A percentile compares a stretch with the other conserved stretches of the same genome.
Evolutionary conservation across 148 eudicot genomes (phyloP).

Genomic region (Limonium bicolor): DNA sequence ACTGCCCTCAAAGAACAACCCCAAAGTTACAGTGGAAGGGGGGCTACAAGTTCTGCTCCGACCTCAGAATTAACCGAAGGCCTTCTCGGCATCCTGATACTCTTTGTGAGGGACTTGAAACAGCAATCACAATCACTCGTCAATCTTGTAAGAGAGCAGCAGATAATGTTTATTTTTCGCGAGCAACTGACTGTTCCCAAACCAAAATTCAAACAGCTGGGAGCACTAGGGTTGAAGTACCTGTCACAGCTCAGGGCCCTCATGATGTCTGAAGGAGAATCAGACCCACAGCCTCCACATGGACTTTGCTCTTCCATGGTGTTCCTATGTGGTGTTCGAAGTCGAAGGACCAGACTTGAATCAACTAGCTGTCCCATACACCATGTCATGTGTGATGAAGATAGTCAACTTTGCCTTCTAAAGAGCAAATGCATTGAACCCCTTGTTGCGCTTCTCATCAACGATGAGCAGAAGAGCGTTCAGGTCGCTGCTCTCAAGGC

Average conservation of each 20-base stretch:
- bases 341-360: conserved; percentile 11
- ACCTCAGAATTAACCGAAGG: conserved; percentile 38
- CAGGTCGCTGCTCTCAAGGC: conserved; percentile 44
- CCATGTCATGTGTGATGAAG: conserved; percentile 34
- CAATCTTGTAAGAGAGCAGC: conserved; percentile 40
- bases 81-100: conserved; percentile 48
- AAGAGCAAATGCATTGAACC: conserved; percentile 40
- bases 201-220: conserved; percentile 35
- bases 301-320: conserved; percentile 44
- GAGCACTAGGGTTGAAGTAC: conserved; percentile 31
- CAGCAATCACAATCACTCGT: conserved; percentile 18
- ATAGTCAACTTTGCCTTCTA: conserved; percentile 38
- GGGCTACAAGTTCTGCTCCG: conserved; percentile 17
- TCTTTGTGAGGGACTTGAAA: conserved; percentile 29
- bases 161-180: conserved; percentile 30
- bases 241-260: conserved; percentile 30
- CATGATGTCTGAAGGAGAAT: conserved; percentile 21
- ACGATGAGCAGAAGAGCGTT: conserved; percentile 31
- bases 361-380: conserved; percentile 39
- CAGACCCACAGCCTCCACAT: conserved; percentile 30
- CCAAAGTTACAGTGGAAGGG: conserved; percentile 10
- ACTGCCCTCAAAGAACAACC: conserved; percentile 28
- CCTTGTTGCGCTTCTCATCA: conserved; percentile 23
- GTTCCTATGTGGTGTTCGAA: conserved; percentile 46
- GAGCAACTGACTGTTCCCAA: conserved; percentile 25